A percentile compares a stretch with the other conserved stretches of the same genome.
Conservation (phyloP, 768 basidiomycete genomes). For the Amanita exitialis region DNA sequence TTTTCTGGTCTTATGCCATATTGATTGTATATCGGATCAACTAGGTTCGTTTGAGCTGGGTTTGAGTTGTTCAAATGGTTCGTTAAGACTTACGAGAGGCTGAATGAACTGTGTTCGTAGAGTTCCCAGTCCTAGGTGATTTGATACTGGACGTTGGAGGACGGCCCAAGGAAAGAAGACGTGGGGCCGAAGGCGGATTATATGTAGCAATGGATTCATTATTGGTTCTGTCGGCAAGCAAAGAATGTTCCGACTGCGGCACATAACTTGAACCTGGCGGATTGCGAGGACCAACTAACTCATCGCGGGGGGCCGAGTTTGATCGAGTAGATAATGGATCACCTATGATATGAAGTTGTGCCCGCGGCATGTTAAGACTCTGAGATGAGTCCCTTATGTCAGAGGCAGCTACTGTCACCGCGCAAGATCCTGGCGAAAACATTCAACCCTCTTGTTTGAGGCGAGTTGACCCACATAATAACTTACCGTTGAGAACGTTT, state of each 20-base stretch:
- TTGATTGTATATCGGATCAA: constrained; percentile 14
- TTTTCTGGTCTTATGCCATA: constrained; percentile 18
- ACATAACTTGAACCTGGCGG: not conserved
- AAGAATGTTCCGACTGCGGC: constrained; percentile 8
- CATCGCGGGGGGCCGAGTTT: not conserved
- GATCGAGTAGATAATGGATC: not conserved
- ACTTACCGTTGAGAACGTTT: not conserved
- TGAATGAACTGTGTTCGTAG: constrained; percentile 10
- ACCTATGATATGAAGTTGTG: not conserved
- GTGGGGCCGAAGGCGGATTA: constrained; percentile 41
- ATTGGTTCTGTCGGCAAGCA: not conserved
- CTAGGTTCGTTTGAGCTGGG: constrained; percentile 1
- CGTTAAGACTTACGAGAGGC: constrained; percentile 16
- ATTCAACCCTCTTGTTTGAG: not conserved
- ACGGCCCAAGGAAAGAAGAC: constrained; percentile 37
- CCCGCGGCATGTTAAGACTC: not conserved
- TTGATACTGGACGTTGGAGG: constrained; percentile 19
- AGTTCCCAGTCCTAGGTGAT: constrained; percentile 12
- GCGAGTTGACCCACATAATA: not conserved
- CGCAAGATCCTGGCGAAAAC: not conserved
- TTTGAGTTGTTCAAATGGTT: constrained; percentile 2
- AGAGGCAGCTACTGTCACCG: not conserved
- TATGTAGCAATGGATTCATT: constrained; percentile 18
- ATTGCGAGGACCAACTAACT: not conserved
- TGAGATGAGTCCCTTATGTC: not conserved